A percentile compares a stretch with the other conserved stretches of the same genome.
These are phyloP conservation scores for Ophiocordyceps unilateralis DNA, from an alignment of 2,329 filamentous ascomycete genomes.

Conservation along the genomic window DNA sequence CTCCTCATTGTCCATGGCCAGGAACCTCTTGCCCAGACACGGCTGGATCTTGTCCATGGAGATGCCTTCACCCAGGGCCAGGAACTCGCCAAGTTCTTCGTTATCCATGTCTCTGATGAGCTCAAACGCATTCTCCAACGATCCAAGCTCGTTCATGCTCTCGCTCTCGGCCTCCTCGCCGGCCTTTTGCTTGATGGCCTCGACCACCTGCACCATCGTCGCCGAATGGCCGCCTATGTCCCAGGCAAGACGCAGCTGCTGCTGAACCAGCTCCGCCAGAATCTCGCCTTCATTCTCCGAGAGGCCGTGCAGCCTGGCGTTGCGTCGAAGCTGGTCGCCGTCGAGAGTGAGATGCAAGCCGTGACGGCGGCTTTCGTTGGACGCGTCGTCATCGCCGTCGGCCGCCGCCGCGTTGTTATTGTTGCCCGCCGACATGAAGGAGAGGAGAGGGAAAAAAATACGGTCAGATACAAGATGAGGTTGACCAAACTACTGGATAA, in stretches of 20 bases:
- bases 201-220: conserved; percentile 5
- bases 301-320: conserved; percentile 7
- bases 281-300: conserved; percentile 6
- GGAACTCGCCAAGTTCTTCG: conserved; percentile 1
- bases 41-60: background rate
- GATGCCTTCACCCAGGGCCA: background rate
- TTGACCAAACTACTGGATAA: too few species aligned
- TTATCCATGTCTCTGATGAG: conserved; percentile 5
- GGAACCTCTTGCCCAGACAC: background rate
- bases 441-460: too few species aligned
- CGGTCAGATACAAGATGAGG: too few species aligned
- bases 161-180: conserved; percentile 5
- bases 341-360: conserved; percentile 6
- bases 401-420: background rate
- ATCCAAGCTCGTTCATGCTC: conserved; percentile 1
- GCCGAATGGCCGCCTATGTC: conserved; percentile 3
- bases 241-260: conserved; percentile 5
- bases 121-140: conserved; percentile 2
- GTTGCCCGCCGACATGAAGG: too few species aligned
- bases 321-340: conserved; percentile 5
- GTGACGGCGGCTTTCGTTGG: background rate
- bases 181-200: conserved; percentile 8
- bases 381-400: background rate
- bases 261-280: conserved; percentile 7
- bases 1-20: background rate